Evolutionary conservation across 2,329 filamentous ascomycete genomes (phyloP), one percentile per base, ranked within the genome.

Genomic region (Apiospora sp.): DNA sequence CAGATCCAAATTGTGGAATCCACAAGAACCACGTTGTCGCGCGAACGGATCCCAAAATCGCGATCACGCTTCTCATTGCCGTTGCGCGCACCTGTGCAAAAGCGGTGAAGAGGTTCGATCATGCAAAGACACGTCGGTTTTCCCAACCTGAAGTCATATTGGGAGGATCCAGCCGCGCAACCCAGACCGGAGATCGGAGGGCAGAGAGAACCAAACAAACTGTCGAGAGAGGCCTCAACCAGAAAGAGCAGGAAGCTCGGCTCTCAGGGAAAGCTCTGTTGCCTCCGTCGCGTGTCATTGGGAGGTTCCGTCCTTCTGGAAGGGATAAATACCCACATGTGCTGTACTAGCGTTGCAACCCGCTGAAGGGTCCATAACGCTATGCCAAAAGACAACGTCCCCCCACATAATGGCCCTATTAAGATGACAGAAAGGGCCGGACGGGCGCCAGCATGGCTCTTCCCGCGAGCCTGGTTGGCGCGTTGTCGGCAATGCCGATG

Each of bases 291-390:
- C 19, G 46, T n/a, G 46, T 49, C 46, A 49, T 49, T 19, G 46
- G 46, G 22, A 49, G 46, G 46, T 49, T 49, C 46, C 46, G 46
- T 49, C n/a, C 46, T 49, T 49, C 46, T 49, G 46, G 46, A 49
- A 49, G 46, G 46, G 46, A 22, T 49, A 6, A 5, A 8, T n/a
- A 7, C n/a, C 46, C 46, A 49, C 46, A n/a, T 49, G 4, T 49
- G 37, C 46, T 22, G 46, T 22, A 10, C 46, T 49, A 49, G 46
- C 19, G 46, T 49, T 8, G 22, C 46, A 49, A 49, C 19, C 46
- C 46, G 46, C 46, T n/a, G 19, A 49, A 12, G 46, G 19, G 4
- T 7, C 46, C 46, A 49, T 12, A 22, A 49, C 44, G 5, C 44
- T n/a, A 49, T 49, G 19, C 44, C 44, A 1, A 48, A 48, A 48